These are phyloP conservation scores for Butyriboletus loyo DNA, from an alignment of 768 basidiomycete species.

Conservation along the genomic window DNA sequence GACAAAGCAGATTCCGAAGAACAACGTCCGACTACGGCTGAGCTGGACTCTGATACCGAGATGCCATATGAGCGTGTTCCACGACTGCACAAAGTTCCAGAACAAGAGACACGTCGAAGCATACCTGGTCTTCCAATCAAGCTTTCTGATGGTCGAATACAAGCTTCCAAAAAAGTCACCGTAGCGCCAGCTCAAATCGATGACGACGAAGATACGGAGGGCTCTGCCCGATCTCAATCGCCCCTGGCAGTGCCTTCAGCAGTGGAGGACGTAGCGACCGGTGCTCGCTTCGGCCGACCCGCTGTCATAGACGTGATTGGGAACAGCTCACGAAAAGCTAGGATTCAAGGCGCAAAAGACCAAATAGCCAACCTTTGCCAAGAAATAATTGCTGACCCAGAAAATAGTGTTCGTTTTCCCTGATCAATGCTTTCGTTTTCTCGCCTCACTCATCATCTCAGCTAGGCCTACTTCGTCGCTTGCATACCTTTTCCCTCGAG, in stretches of 20 bases:
- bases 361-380: conserved; percentile 93
- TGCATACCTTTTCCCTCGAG: conserved; percentile 85
- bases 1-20: conserved; percentile 12
- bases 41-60: conserved; percentile 55
- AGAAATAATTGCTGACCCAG: conserved; percentile 91
- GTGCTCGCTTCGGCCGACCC: conserved; percentile 82
- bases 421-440: not conserved
- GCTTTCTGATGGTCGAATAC: conserved; percentile 74
- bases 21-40: not conserved
- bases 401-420: conserved; percentile 72
- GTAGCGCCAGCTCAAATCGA: conserved; percentile 20
- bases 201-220: conserved; percentile 33
- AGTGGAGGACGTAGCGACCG: conserved; percentile 75
- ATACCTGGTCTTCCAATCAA: conserved; percentile 82
- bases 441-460: conserved; percentile 33
- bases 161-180: conserved; percentile 45
- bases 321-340: conserved; percentile 59
- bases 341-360: conserved; percentile 81
- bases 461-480: conserved; percentile 84
- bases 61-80: conserved; percentile 71
- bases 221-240: conserved; percentile 33
- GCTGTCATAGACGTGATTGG: conserved; percentile 72
- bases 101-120: conserved; percentile 45
- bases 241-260: conserved; percentile 24
- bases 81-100: conserved; percentile 47